Base-by-base conservation (phyloP, 2,329 filamentous ascomycete species). In the Talaromyces sp. region DNA sequence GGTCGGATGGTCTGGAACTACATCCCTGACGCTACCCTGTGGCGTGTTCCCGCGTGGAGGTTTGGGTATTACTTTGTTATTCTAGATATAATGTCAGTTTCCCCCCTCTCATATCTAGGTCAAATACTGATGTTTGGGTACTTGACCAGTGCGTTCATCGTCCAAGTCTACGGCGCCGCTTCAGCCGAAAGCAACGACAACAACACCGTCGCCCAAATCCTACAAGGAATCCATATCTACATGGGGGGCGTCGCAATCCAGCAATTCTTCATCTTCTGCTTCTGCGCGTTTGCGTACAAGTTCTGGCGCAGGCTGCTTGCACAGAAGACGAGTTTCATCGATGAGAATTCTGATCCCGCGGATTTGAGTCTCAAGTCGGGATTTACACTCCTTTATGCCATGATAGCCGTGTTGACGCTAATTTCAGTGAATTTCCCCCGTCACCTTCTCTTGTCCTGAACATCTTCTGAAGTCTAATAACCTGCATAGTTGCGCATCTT, bases 171-270 rank as follows among this genome's bases (percentile, higher is more conserved):
- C 58, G 63, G 63, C 33, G 63, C 62, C 15, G 62, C 61, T 17
- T 63, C 61, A 37, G 61, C 61, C 17, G 61, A 57, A 41, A 50
- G 25, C n/a, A 39, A 17, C 33, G 27, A 39, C 19, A 64, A 27
- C 19, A 64, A 41, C 54, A 59, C 41, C 17, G 10, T 50, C 6
- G 33, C 54, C 2, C n/a, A 58, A 35, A 58, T 13, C 27, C 43
- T 64, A n/a, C 43, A 39, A 60, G 52, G 62, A 15, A 64, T 83
- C 17, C 77, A 84, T 68, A 80, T 84, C 65, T 86, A 85, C 72
- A 86, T 84, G 81, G 82, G 79, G 11, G 84, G 84, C 0, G 82
- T 86, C 17, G 83, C 79, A 0, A 70, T 85, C 0, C 84, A 86
- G 67, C 74, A 85, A 67, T 70, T 81, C 35, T 84, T 84, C 65